A percentile compares a stretch with the other conserved stretches of the same genome.
These are phyloP conservation scores for Solanum rostratum DNA, from an alignment of 257 asterid genomes.

Conservation along the genomic window DNA sequence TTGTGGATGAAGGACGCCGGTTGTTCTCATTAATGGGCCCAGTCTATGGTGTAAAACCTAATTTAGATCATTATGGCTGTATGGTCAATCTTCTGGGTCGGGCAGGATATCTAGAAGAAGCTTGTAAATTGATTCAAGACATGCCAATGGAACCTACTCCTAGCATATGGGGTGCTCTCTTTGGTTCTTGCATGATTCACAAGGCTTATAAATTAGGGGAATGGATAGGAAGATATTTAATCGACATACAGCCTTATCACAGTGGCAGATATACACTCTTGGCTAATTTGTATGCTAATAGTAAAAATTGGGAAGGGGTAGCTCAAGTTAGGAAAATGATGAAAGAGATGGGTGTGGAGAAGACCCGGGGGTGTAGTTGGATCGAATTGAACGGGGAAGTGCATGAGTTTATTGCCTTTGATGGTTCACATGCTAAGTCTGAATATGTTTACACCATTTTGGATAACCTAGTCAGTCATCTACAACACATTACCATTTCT, in stretches of 20 bases:
- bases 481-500: background rate
- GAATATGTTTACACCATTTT: background rate
- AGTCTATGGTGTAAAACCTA: slow-evolving; percentile 27
- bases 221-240: slow-evolving; percentile 24
- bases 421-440: slow-evolving; percentile 1
- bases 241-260: slow-evolving; percentile 23
- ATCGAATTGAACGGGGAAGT: slow-evolving; percentile 28
- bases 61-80: slow-evolving; percentile 40
- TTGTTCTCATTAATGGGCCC: slow-evolving; percentile 23
- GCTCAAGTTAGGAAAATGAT: slow-evolving; percentile 30
- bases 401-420: slow-evolving; percentile 30
- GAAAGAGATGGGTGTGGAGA: slow-evolving; percentile 29
- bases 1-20: slow-evolving; percentile 24
- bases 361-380: slow-evolving; percentile 49
- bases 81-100: slow-evolving; percentile 54
- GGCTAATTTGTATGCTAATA: slow-evolving; percentile 30
- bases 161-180: slow-evolving; percentile 38
- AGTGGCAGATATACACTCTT: slow-evolving; percentile 31
- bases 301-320: slow-evolving; percentile 24
- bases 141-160: slow-evolving; percentile 36
- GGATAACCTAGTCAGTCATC: background rate
- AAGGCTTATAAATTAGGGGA: slow-evolving; percentile 30
- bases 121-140: slow-evolving; percentile 21
- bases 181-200: slow-evolving; percentile 41
- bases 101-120: slow-evolving; percentile 38